Evolutionary conservation across 441 rosid species (phyloP).

Genomic region (Aquilaria agallochum): DNA sequence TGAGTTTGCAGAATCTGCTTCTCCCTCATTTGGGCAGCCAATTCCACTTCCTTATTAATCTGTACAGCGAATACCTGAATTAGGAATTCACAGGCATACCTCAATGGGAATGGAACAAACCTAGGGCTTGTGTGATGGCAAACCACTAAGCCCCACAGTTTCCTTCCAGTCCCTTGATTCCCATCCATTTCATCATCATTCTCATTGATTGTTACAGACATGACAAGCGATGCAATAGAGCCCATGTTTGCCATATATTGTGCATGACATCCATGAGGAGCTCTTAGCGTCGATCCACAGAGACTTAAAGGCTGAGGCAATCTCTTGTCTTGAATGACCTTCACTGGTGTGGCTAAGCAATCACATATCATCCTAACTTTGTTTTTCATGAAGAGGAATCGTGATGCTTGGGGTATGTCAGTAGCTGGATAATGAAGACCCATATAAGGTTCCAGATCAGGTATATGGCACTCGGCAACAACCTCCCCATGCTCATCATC

Average conservation of each 20-base stretch:
- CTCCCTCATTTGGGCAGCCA: conserved; percentile 59
- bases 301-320: conserved; percentile 70
- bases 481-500: conserved; percentile 96
- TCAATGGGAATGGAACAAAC: conserved; percentile 72
- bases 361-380: conserved; percentile 89
- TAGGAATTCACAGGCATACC: conserved; percentile 86
- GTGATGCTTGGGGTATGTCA: conserved; percentile 88
- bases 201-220: conserved; percentile 77
- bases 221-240: conserved; percentile 76
- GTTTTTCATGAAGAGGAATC: conserved; percentile 79
- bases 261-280: conserved; percentile 84
- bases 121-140: conserved; percentile 82
- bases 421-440: conserved; percentile 89
- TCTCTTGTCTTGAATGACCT: conserved; percentile 64
- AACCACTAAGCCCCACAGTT: conserved; percentile 85
- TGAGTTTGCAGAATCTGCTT: conserved; percentile 69
- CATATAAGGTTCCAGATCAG: conserved; percentile 68
- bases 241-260: conserved; percentile 91
- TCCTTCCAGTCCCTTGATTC: conserved; percentile 43
- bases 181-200: conserved; percentile 41
- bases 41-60: conserved; percentile 69
- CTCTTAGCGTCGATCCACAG: conserved; percentile 72
- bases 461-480: conserved; percentile 48
- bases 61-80: conserved; percentile 75
- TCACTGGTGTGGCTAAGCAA: conserved; percentile 57